Evolutionary conservation across 371 early-diverging fungal species (phyloP), one percentile per base, ranked within the genome.

Genomic region (Ordospora pajunii): DNA sequence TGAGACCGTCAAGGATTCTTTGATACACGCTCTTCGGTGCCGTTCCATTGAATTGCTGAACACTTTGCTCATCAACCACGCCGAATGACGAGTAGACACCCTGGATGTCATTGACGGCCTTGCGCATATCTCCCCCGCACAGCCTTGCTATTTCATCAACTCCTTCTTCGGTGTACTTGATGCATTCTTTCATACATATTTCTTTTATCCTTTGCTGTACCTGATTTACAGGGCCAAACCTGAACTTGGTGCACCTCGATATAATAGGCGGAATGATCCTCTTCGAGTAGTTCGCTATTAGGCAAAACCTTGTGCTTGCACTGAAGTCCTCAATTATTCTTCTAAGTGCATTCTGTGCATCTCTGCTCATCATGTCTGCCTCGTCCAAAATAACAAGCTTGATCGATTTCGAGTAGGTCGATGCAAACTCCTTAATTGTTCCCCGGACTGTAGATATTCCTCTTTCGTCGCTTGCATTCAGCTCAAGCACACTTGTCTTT

Each of bases 401-500:
- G 82, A 91, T 53, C 86, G 89, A 93, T 3, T 91, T 91, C 2
- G 93, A 92, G 69, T 86, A 88, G 0, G 88, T 85, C 22, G 90
- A 86, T 5, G 97, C 94, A 89, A 96, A 99, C 74, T 90, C 89
- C 83, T 96, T 96, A 63, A 99, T 90, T 80, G 92, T 95, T 53
- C 91, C 91, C 67, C 99, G 87, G 42, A 99, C 89, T 10, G 95
- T 89, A 27, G 89, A 87, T 51, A 99, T 96, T 52, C 99, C 99
- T 70, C 97, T 89, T 84, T 99, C 97, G 82, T 99, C 97, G 0
- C 93, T 93, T 0, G 99, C 99, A 84, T 99, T 99, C 44, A 99
- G 86, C 84, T 99, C 99, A 19, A 97, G 87, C 2, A 96, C 90
- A 50, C 93, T 88, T 17, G 78, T 62, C 89, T 89, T 9, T 90